Base-by-base conservation (phyloP, 1,284 basidiomycete species). In the Ganoderma boninense region DNA sequence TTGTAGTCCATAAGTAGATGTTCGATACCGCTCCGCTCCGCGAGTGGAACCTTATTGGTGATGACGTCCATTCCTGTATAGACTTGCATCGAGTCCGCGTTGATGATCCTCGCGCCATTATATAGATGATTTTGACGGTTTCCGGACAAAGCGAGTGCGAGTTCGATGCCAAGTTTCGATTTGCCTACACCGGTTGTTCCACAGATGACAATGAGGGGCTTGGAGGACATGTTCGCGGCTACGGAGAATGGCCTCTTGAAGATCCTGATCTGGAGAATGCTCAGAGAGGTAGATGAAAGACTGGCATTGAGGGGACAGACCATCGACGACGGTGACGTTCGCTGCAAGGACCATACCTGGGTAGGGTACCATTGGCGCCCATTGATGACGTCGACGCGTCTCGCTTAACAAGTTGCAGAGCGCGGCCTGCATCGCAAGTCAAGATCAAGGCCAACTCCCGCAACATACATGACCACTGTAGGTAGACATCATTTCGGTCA, bases 101-200 rank as follows among this genome's bases (percentile, higher is more conserved):
- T 98, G 79, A 99, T 93, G 74, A 99, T 87, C 77, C 92, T 87
- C 18, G 91, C 92, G 20, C 89, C 87, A 20, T 80, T 81, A 86
- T 90, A 92, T 52, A 80, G 81, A 76, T 81, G 79, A 26, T 74
- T 77, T 43, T 76, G 73, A 65, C 72, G 35, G 35, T 73, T 74
- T 57, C 82, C 79, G 18, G 84, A 76, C 38, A 92, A 78, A 69
- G 87, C 86, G 35, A 91, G 85, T 16, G 96, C 96, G 18, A 99
- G 86, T 69, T 98, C 92, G 26, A 99, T 91, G 0, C 95, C 95
- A 2, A 99, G 87, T 72, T 95, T 93, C 7, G 97, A 97, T 82
- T 99, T 99, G 66, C 98, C 98, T 18, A 97, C 97, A 13, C 97
- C 98, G 2, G 97, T 99, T 0, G 96, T 97, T 26, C 97, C 97